These are phyloP conservation scores for Vitis vinifera DNA, from an alignment of 164 flowering plant species.

Conservation along the genomic window DNA sequence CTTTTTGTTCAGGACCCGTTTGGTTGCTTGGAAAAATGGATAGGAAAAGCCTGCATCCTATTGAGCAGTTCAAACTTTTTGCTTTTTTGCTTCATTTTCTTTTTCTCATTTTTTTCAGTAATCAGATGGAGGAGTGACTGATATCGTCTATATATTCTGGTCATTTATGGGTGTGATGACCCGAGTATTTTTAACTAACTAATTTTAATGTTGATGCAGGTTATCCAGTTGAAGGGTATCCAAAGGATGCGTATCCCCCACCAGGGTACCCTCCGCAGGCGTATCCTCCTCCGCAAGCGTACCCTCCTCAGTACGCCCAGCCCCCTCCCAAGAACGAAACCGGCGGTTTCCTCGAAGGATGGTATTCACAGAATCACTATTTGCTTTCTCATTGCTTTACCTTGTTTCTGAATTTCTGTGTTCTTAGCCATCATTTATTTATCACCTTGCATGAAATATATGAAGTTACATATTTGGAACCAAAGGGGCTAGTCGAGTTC, in stretches of 20 bases:
- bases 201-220: neutral
- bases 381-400: neutral
- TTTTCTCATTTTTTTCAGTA: no score
- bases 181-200: neutral
- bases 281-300: slow-evolving; percentile 14
- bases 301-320: slow-evolving; percentile 7
- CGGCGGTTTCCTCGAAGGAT: slow-evolving; percentile 31
- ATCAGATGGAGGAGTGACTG: no score
- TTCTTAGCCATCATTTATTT: no score
- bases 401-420: neutral
- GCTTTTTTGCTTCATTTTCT: no score
- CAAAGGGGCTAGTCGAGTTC: no score
- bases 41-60: no score
- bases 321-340: slow-evolving; percentile 17
- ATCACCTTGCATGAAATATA: no score
- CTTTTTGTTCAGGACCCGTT: neutral
- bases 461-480: no score
- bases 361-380: slow-evolving; percentile 12
- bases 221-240: slow-evolving; percentile 22
- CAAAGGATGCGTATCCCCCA: slow-evolving; percentile 29
- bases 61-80: no score
- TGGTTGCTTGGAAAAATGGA: no score
- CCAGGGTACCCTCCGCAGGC: slow-evolving; percentile 29
- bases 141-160: no score
- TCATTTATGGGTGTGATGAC: no score